Evolutionary conservation across 805 yeast species (phyloP).

Genomic region (Cyberlindnera maclurae): DNA sequence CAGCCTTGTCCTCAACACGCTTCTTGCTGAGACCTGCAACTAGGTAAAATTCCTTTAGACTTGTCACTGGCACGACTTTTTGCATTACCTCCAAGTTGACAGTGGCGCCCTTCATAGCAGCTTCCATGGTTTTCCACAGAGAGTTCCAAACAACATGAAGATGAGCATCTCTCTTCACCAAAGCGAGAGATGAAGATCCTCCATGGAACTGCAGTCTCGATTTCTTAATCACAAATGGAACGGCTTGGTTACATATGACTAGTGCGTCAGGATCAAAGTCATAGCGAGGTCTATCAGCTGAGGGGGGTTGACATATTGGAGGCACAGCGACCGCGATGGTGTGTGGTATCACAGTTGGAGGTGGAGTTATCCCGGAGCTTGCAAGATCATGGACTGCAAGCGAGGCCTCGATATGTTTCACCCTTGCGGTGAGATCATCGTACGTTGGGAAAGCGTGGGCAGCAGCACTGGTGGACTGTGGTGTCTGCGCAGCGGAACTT

Average conservation of each 20-base stretch:
- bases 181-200: conserved; percentile 43
- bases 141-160: conserved; percentile 29
- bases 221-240: conserved; percentile 35
- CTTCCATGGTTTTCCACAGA: conserved; percentile 15
- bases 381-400: conserved; percentile 30
- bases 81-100: not conserved
- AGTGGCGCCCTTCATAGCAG: conserved; percentile 1
- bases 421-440: conserved; percentile 34
- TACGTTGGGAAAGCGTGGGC: conserved; percentile 1
- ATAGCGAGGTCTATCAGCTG: not conserved
- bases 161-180: conserved; percentile 40
- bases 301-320: not conserved
- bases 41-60: conserved; percentile 2
- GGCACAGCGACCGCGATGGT: not conserved
- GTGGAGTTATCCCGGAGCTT: conserved; percentile 3
- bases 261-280: conserved; percentile 27
- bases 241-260: conserved; percentile 37
- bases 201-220: conserved; percentile 42
- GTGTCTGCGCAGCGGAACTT: too few relatives aligned
- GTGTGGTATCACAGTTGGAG: not conserved
- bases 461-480: too few relatives aligned
- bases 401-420: conserved; percentile 40
- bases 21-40: conserved; percentile 12
- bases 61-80: not conserved
- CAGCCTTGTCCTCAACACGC: conserved; percentile 6